Conservation (phyloP, 2,329 filamentous ascomycete species). For the Lachnellula cervina region DNA sequence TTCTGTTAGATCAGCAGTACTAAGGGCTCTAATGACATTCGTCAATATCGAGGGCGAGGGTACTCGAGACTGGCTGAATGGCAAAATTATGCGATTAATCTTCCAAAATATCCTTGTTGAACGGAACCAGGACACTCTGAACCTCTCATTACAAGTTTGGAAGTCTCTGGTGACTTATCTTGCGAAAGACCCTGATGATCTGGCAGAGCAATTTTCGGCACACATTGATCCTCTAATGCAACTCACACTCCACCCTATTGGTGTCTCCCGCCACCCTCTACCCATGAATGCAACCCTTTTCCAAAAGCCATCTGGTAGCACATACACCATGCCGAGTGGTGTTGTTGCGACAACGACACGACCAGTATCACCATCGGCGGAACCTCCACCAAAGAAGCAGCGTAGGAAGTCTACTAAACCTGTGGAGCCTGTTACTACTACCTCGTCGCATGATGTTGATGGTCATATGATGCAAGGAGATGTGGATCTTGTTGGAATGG, state of each 20-base stretch:
- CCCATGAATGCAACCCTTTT: slow-evolving; percentile 88
- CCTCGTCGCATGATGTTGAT: slow-evolving; percentile 89
- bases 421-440: slow-evolving; percentile 59
- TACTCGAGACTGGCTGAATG: slow-evolving; percentile 87
- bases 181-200: slow-evolving; percentile 53
- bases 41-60: slow-evolving; percentile 75
- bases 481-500: slow-evolving; percentile 86
- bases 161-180: slow-evolving; percentile 67
- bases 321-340: slow-evolving; percentile 57
- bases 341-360: slow-evolving; percentile 37
- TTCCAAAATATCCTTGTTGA: slow-evolving; percentile 97
- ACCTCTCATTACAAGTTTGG: slow-evolving; percentile 85
- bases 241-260: slow-evolving; percentile 84
- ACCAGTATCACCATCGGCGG: slow-evolving; percentile 40
- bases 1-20: slow-evolving; percentile 85
- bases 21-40: slow-evolving; percentile 90
- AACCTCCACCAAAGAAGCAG: slow-evolving; percentile 65
- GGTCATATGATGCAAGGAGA: slow-evolving; percentile 98
- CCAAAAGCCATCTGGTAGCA: slow-evolving; percentile 86
- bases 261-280: slow-evolving; percentile 83
- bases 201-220: slow-evolving; percentile 66
- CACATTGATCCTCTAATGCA: slow-evolving; percentile 80
- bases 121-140: slow-evolving; percentile 76
- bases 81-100: slow-evolving; percentile 78
- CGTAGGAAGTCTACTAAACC: slow-evolving; percentile 80